A percentile compares a stretch with the other conserved stretches of the same genome.
phyloP scores from a whole-genome alignment of 2,329 filamentous ascomycete genomes.

The Talaromyces amestolkiae region DNA sequence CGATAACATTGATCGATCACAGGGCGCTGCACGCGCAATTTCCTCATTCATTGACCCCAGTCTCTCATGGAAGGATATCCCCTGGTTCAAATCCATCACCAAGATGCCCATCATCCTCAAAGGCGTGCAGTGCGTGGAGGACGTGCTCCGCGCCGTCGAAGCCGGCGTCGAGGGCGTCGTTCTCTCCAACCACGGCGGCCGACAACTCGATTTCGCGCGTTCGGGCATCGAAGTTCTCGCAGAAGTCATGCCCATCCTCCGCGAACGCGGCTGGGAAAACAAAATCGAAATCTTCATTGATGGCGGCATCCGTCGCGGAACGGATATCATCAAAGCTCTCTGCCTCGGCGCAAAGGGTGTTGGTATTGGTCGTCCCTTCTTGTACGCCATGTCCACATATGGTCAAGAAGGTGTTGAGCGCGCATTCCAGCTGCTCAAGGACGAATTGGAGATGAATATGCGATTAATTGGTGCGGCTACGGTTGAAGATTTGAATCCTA shows the following conservation, averaged over 20 bases:
- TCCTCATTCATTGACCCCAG: constrained; percentile 94
- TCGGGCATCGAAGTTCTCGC: constrained; percentile 87
- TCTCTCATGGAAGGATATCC: constrained; percentile 89
- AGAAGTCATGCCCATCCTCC: constrained; percentile 86
- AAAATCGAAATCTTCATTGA: constrained; percentile 87
- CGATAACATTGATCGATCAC: constrained; percentile 69
- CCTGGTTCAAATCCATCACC: constrained; percentile 89
- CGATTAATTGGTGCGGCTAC: constrained; percentile 77
- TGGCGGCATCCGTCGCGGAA: constrained; percentile 83
- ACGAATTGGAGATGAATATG: constrained; percentile 99
- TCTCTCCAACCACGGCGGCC: constrained; percentile 90
- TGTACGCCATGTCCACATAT: constrained; percentile 95
- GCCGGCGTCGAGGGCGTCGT: constrained; percentile 83
- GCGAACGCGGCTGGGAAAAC: constrained; percentile 68
- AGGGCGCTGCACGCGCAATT: constrained; percentile 92
- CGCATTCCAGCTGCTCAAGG: constrained; percentile 87
- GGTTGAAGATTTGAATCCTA: constrained; percentile 74
- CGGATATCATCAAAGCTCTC: constrained; percentile 92
- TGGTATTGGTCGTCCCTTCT: constrained; percentile 88
- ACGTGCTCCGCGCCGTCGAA: constrained; percentile 84
- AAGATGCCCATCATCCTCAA: constrained; percentile 95
- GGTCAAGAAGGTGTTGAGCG: constrained; percentile 82
- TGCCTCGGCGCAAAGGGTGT: constrained; percentile 90
- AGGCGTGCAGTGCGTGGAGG: constrained; percentile 93
- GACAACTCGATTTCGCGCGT: constrained; percentile 87